Conservation (phyloP, 495 filamentous ascomycete genomes). For the Symbiotaphrina buchneri region DNA sequence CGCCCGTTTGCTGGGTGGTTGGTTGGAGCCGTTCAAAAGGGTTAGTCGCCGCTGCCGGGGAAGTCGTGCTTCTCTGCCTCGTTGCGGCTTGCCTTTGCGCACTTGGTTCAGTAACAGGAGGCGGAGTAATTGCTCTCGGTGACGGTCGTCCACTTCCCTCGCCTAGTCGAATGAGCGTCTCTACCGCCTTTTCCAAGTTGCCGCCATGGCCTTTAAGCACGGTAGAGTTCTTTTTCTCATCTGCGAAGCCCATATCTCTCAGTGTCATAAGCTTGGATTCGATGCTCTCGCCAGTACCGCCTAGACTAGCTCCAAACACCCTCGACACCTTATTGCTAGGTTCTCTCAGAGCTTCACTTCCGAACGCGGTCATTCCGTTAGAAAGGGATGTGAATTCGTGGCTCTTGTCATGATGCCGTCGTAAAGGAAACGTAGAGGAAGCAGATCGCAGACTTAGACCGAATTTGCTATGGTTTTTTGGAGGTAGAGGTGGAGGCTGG, state of each 20-base stretch:
- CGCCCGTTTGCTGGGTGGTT: constrained; percentile 37
- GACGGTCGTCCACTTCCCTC: constrained; percentile 12
- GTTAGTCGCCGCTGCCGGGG: constrained; percentile 16
- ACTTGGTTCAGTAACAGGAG: constrained; percentile 14
- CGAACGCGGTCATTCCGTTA: constrained; percentile 12
- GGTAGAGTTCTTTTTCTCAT: constrained; percentile 57
- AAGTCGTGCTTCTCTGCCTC: not conserved
- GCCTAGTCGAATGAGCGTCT: constrained; percentile 59
- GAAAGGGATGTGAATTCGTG: constrained; percentile 7
- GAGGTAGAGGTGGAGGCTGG: constrained; percentile 58
- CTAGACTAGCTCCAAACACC: constrained; percentile 44
- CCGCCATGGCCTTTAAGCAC: constrained; percentile 63
- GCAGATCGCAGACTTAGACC: constrained; percentile 47
- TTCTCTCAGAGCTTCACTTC: no score
- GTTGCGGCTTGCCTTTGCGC: constrained; percentile 3
- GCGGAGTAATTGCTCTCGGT: constrained; percentile 13
- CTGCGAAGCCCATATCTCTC: constrained; percentile 79
- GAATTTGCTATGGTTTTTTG: constrained; percentile 51
- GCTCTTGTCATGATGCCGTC: constrained; percentile 7
- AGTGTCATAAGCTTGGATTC: constrained; percentile 53
- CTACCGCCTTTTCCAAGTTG: constrained; percentile 64
- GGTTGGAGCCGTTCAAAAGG: constrained; percentile 23
- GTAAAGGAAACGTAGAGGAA: constrained; percentile 39
- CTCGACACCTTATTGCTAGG: constrained; percentile 36
- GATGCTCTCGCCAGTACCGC: constrained; percentile 29